Percentiles rank a stretch among this genome's conserved stretches.
Conservation (phyloP, 495 filamentous ascomycete species). For the Opeltia flavorubescens region DNA sequence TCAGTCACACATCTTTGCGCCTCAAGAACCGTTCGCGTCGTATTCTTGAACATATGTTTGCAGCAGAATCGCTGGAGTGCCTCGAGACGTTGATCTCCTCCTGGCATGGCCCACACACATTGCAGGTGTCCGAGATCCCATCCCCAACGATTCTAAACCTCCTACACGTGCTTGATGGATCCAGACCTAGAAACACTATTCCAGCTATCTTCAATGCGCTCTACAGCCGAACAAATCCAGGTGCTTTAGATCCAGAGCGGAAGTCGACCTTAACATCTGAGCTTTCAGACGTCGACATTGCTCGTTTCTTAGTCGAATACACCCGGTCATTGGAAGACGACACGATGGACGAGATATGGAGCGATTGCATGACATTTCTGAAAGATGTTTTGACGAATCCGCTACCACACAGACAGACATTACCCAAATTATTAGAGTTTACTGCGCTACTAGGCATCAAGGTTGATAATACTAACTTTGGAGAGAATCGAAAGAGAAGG, state of each 20-base stretch:
- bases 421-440: conserved; percentile 79
- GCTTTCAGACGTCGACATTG: conserved; percentile 66
- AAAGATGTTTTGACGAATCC: conserved; percentile 85
- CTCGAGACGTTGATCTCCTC: conserved; percentile 77
- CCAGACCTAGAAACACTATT: conserved; percentile 80
- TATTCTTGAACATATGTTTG: conserved; percentile 83
- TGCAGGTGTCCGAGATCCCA: conserved; percentile 22
- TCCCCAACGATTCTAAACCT: conserved; percentile 51
- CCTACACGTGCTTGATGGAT: conserved; percentile 81
- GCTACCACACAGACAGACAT: conserved; percentile 81
- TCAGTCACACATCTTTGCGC: conserved; percentile 73
- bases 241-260: conserved; percentile 59
- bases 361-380: conserved; percentile 82
- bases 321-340: conserved; percentile 85
- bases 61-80: conserved; percentile 87
- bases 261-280: conserved; percentile 80
- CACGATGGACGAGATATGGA: conserved; percentile 98
- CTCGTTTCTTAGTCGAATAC: conserved; percentile 80
- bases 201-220: conserved; percentile 96
- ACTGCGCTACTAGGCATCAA: conserved; percentile 82
- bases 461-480: conserved; percentile 94
- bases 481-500: conserved; percentile 88
- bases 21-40: conserved; percentile 81
- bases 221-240: conserved; percentile 81
- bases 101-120: conserved; percentile 42